Percentiles rank a stretch among this genome's conserved stretches.
These are phyloP conservation scores for Xylaria digitata DNA, from an alignment of 2,329 filamentous ascomycete species.

Conservation along the genomic window DNA sequence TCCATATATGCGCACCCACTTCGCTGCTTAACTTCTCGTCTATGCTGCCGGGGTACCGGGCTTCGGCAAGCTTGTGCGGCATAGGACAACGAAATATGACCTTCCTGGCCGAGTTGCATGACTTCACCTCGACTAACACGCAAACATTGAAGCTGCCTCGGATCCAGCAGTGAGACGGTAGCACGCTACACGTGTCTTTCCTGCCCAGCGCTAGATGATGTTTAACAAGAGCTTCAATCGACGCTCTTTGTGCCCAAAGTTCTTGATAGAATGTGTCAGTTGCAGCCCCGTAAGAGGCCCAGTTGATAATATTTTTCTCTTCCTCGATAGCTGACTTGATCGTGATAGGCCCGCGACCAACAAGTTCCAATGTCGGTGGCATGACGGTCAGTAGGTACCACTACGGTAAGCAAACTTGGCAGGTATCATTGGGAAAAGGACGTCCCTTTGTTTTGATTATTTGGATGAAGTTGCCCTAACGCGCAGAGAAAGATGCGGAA, in stretches of 20 bases:
- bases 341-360: slow-evolving; percentile 7
- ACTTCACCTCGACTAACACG: slow-evolving; percentile 13
- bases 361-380: slow-evolving; percentile 6
- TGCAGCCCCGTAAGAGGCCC: slow-evolving; percentile 2
- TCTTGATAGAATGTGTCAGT: slow-evolving; percentile 16
- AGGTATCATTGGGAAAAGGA: not conserved
- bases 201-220: slow-evolving; percentile 1
- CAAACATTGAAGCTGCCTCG: slow-evolving; percentile 16
- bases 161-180: not conserved
- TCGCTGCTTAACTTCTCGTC: slow-evolving; percentile 20
- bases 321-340: slow-evolving; percentile 4
- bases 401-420: not conserved
- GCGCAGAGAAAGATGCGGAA: no score
- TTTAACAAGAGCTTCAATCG: slow-evolving; percentile 11
- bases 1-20: slow-evolving; percentile 9
- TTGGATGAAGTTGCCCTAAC: no score
- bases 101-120: slow-evolving; percentile 1
- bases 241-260: slow-evolving; percentile 16
- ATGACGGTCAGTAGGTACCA: no score
- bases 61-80: slow-evolving; percentile 21
- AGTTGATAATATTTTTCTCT: slow-evolving; percentile 23
- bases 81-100: slow-evolving; percentile 22
- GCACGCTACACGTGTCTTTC: not conserved
- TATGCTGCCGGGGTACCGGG: slow-evolving; percentile 19
- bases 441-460: no score